Conservation (phyloP, 2,329 filamentous ascomycete genomes). For the Cytospora piceicola region DNA sequence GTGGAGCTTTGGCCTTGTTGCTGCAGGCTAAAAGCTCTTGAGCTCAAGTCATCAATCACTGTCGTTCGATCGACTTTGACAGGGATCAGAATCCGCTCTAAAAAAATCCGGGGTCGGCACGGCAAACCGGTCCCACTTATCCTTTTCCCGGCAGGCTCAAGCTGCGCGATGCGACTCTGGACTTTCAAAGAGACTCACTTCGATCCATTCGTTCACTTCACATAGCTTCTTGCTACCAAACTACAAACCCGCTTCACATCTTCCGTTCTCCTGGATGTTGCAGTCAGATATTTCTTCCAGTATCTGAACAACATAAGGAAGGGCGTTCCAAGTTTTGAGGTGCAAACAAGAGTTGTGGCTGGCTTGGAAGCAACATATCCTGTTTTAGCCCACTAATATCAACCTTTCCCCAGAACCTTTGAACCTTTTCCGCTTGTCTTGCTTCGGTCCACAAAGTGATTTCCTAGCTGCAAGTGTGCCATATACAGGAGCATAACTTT, state of each 20-base stretch:
- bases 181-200: neutral
- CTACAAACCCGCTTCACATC: neutral
- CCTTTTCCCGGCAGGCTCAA: neutral
- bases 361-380: neutral
- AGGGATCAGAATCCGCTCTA: neutral
- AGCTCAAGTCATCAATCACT: neutral
- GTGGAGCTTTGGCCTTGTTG: constrained; percentile 16
- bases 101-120: constrained; percentile 24
- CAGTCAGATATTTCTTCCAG: neutral
- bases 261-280: neutral
- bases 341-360: neutral
- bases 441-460: constrained; percentile 5
- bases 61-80: neutral
- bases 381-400: constrained; percentile 2
- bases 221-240: neutral
- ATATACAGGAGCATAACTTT: neutral
- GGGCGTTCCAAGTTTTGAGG: neutral
- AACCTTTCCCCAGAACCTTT: neutral
- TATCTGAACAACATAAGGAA: neutral
- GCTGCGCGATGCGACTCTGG: neutral
- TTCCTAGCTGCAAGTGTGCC: constrained; percentile 4
- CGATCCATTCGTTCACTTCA: neutral
- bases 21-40: constrained; percentile 19
- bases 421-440: neutral
- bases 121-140: neutral